phyloP scores from a whole-genome alignment of 768 basidiomycete species.

The Mycena sanguinolenta region DNA sequence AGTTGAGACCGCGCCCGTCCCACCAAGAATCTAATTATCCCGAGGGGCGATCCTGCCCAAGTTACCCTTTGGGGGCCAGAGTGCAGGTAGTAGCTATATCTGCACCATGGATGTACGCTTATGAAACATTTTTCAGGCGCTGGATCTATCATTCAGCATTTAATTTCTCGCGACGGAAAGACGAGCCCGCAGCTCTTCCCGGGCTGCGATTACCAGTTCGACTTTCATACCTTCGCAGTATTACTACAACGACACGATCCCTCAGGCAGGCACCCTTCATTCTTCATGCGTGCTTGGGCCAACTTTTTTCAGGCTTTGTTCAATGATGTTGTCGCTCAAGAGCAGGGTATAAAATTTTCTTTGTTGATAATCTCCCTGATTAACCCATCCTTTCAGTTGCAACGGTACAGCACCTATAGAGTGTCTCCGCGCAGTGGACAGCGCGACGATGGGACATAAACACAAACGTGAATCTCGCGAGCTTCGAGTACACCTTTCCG shows the following conservation, averaged over 20 bases:
- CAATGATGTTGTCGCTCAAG: constrained; percentile 14
- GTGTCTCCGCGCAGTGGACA: constrained; percentile 17
- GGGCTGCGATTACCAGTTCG: constrained; percentile 46
- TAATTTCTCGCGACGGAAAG: constrained; percentile 47
- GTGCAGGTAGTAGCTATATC: constrained; percentile 45
- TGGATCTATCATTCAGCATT: constrained; percentile 50
- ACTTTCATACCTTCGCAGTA: constrained; percentile 48
- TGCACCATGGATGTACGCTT: background rate
- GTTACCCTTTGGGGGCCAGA: constrained; percentile 62
- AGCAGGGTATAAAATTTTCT: background rate
- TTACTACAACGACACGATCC: constrained; percentile 42
- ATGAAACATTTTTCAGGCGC: constrained; percentile 39
- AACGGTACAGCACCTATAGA: background rate
- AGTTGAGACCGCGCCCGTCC: background rate
- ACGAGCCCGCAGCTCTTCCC: constrained; percentile 47
- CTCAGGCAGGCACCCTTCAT: constrained; percentile 19
- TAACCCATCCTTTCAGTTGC: background rate
- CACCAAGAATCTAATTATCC: background rate
- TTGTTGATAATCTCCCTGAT: constrained; percentile 10
- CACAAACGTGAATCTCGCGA: constrained; percentile 24
- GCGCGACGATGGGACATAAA: constrained; percentile 39
- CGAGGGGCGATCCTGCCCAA: constrained; percentile 50
- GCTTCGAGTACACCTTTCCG: constrained; percentile 38
- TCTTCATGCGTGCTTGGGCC: background rate
- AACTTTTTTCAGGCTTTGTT: constrained; percentile 9